Conservation (phyloP, 2,329 filamentous ascomycete genomes). For the Huntiella abstrusa region DNA sequence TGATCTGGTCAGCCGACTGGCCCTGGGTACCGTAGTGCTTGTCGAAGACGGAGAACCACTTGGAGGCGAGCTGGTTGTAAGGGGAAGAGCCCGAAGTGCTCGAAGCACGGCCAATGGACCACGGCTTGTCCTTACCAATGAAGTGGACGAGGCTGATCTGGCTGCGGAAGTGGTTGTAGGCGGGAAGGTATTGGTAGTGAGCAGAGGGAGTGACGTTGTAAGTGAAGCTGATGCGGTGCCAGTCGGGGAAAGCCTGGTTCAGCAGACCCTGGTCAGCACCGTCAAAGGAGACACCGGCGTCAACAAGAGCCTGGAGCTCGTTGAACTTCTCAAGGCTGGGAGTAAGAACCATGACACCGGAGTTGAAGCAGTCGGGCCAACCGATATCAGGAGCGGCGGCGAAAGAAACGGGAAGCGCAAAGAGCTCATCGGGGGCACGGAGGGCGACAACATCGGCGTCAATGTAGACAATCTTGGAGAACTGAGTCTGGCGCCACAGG, state of each 20-base stretch:
- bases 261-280: constrained; percentile 89
- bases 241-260: constrained; percentile 84
- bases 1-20: constrained; percentile 6
- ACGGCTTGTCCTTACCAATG: constrained; percentile 82
- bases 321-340: constrained; percentile 80
- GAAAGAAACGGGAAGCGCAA: constrained; percentile 42
- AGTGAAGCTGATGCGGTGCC: constrained; percentile 76
- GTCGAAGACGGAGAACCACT: constrained; percentile 94
- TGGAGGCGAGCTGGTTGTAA: constrained; percentile 55
- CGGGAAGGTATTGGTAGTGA: constrained; percentile 93
- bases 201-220: constrained; percentile 96
- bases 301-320: constrained; percentile 65
- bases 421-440: constrained; percentile 81
- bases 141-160: constrained; percentile 86
- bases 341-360: constrained; percentile 81
- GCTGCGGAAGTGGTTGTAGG: constrained; percentile 81
- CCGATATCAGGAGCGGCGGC: constrained; percentile 80
- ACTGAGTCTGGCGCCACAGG: constrained; percentile 81
- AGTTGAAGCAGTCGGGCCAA: constrained; percentile 97
- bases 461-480: constrained; percentile 81
- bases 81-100: constrained; percentile 19
- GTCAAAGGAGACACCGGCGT: constrained; percentile 81
- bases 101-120: constrained; percentile 43
- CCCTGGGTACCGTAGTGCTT: constrained; percentile 47
- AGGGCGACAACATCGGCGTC: constrained; percentile 89